Evolutionary conservation across 2,329 filamentous ascomycete species (phyloP), one percentile per base, ranked within the genome.

Genomic region (Phyllosticta citriasiana): DNA sequence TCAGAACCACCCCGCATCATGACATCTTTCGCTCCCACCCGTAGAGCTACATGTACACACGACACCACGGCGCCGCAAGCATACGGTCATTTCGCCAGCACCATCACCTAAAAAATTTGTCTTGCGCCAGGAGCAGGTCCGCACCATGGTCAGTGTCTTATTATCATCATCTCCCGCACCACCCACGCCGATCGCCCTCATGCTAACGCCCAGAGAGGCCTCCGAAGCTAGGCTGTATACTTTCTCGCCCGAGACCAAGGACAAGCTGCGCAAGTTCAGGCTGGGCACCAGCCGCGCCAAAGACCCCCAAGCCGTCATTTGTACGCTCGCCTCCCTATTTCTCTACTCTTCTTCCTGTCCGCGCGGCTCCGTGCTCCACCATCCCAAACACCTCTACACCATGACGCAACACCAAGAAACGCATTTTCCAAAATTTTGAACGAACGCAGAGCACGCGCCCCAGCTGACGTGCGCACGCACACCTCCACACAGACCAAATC

Each of bases 221-320:
- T 95, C 92, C 71, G 92, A 97, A 80, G 86, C 91, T 64, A 83
- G 91, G 68, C 83, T 97, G 65, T 97, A 96, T 79, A 90, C 89
- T 63, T 96, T 97, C 83, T 95, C 91, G 33, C 84, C 86, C 65
- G 90, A 94, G 77, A 96, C 91, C 54, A 94, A 88, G 77, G 86
- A 91, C 66, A 87, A 92, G 71, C 84, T 99, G 66, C 88, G 90
- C 75, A 97, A 97, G 77, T 99, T 99, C 79, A 89, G 94, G 57
- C 82, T 99, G 27, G 85, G 88, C 26, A 97, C 94, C 2, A 97
- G 92, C 35, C 82, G 94, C 66, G 86, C 91, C 58, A 93, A 88
- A 72, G 86, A 88, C 55, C 88, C 92, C 0, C 91, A 97, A 78
- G 94, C 92, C 64, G 86, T 95, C 64, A 96, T 99, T 68, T 97